Evolutionary conservation across 1,284 basidiomycete genomes (phyloP), one percentile per base, ranked within the genome.

Genomic region (Microbotryum silenes-acaulis): DNA sequence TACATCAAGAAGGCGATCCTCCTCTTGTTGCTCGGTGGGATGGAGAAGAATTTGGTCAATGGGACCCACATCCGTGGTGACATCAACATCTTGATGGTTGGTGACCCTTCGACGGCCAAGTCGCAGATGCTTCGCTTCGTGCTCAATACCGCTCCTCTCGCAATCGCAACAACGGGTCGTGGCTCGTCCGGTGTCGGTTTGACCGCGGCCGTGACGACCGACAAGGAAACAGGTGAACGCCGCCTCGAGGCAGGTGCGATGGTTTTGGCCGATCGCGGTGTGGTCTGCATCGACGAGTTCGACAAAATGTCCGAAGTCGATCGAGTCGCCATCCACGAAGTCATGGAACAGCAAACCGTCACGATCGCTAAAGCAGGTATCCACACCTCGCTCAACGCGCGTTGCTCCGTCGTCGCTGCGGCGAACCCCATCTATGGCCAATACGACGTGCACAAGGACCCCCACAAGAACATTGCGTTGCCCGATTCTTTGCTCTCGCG

Each of bases 231-330:
- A 20, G 81, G 80, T 71, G 96, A 99, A 75, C 85, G 96, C 60
- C 81, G 94, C 62, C 83, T 98, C 53, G 96, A 98, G 78, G 96
- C 94, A 9, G 96, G 96, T 62, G 96, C 96, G 16, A 98, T 99
- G 96, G 96, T 99, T 42, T 85, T 99, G 53, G 96, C 96, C n/a
- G 96, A 99, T 76, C 86, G 93, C 65, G 96, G 96, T 23, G 92
- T 98, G 16, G 94, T 98, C 52, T 99, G 94, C 77, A 98, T 99
- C 72, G 96, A 99, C 77, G 94, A 99, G 78, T 99, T 99, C 73
- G 94, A 99, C 82, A 99, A 99, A 77, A 98, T 99, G 94, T 92
- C 89, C 37, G 96, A 98, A 72, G 83, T 97, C 68, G 94, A 99
- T 78, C 85, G 96, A 70, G 94, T 97, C n/a, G 94, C 96, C 33